Base-by-base conservation (phyloP, 2,329 filamentous ascomycete genomes). In the Ophiosphaerella korrae region DNA sequence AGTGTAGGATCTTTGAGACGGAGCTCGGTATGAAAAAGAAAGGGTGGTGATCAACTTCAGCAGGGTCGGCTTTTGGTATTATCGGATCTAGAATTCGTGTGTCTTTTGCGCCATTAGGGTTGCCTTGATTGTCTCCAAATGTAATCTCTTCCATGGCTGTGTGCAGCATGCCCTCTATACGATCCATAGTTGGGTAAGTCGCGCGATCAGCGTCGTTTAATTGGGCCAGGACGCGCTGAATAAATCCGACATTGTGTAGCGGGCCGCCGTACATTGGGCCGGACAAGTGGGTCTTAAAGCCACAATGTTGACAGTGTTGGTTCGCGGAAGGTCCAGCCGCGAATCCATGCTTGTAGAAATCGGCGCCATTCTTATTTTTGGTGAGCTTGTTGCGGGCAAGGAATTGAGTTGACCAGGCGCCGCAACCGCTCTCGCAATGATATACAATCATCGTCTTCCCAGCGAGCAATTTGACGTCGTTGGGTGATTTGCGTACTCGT, bases 231-330 rank as follows among this genome's bases (percentile, higher is more conserved):
- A 99, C 86, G 48, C 84, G 84, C 66, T 89, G 83, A 54, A 99
- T 85, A 67, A 97, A 99, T 2, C 86, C 84, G 6, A 85, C 82
- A 38, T 92, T 92, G 74, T 99, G 94, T 7, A 99, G 78, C 16
- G 88, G 89, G 1, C 94, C 94, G 31, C 85, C 92, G 77, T 92
- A 99, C 93, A 99, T 97, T 0, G 94, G 94, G 1, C 94, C 94
- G 4, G 86, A 88, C 12, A 97, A 73, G 73, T 97, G 94, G 75
- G 88, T 95, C 70, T 88, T 93, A 67, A 83, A 86, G 7, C 88
- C 89, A 70, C 94, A 99, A 71, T 97, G 91, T 52, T 86, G 82
- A 73, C 94, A 99, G 34, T 80, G 76, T 13, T 82, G 80, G 50
- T 85, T 82, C 3, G 84, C 78, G 0, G 84, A 82, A 1, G 92